Base-by-base conservation (phyloP, 805 yeast species). In the Myxozyma udenii region DNA sequence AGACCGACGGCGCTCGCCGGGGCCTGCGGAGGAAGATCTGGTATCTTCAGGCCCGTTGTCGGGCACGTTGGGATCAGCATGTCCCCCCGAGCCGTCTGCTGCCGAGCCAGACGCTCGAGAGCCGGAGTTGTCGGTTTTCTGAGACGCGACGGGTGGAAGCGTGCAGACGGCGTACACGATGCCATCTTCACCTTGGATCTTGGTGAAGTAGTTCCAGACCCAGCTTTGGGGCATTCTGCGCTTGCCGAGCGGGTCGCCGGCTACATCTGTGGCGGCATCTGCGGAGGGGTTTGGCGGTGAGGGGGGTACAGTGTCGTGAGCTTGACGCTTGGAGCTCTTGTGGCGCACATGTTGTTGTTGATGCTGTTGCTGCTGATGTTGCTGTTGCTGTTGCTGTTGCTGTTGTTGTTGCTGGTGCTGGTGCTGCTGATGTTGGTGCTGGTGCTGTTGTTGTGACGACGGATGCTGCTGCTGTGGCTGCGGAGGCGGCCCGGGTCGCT, bases 171-270 rank as follows among this genome's bases (percentile, higher is more conserved):
- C 60, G 40, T 55, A 55, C 50, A 53, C 33, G 24, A 44, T 39
- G 32, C 54, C 51, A 44, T 55, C 60, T 35, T 44, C 41, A 30
- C 58, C 53, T 11, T 32, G 48, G 21, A 44, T 37, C 32, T 55
- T 57, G 18, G 50, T 35, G 22, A 55, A 55, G 41, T 55, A 55
- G 41, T 45, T 48, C 60, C 60, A 55, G 28, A 55, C 60, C 60
- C 60, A 55, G 51, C 51, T 48, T 46, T 46, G 51, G 50, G 18
- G 43, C 16, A 33, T 50, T 53, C 43, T 46, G 44, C 49, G 49
- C 45, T 23, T 28, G 39, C 6, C 23, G 42, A 19, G 43, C 25
- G 9, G 37, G 45, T n/a, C 33, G 22, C 12, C 3, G 41, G 25
- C 21, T 47, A 12, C 19, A 14, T 40, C 7, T n/a, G 25, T 28